These are phyloP conservation scores for Scheffersomyces ergatensis DNA, from an alignment of 805 yeast genomes.

Conservation along the genomic window DNA sequence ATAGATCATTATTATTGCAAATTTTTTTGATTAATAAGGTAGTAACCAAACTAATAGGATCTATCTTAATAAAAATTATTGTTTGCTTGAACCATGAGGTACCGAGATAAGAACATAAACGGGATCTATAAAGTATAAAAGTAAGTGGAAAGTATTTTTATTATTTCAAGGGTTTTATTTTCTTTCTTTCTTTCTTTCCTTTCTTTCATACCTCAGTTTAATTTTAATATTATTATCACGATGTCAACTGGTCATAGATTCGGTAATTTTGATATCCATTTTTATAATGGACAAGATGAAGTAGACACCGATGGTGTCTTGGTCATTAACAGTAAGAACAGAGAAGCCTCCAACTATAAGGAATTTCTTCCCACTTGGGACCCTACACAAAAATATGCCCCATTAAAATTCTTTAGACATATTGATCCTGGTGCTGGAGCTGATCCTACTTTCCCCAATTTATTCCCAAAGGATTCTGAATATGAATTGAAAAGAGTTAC, in stretches of 20 bases:
- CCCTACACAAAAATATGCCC: slow-evolving; percentile 50
- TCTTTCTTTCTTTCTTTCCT: no score
- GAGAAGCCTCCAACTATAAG: slow-evolving; percentile 39
- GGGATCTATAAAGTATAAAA: background rate
- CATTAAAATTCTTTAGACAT: slow-evolving; percentile 54
- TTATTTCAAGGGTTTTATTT: background rate
- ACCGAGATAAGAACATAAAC: no score
- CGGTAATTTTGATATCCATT: slow-evolving; percentile 47
- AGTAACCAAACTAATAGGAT: no score
- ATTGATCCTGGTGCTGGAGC: slow-evolving; percentile 66
- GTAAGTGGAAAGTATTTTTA: background rate
- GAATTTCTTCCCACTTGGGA: slow-evolving; percentile 71
- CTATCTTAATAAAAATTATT: no score
- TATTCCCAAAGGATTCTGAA: slow-evolving; percentile 40
- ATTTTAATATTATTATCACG: background rate
- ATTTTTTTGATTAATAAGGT: no score
- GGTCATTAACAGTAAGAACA: slow-evolving; percentile 41
- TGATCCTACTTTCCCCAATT: slow-evolving; percentile 52
- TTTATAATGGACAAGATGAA: slow-evolving; percentile 50
- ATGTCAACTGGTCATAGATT: slow-evolving; percentile 8
- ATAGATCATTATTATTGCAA: no score
- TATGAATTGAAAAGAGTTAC: slow-evolving; percentile 43
- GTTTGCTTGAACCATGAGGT: no score
- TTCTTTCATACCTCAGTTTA: background rate
- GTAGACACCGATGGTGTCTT: slow-evolving; percentile 47